Percentiles rank a stretch among this genome's conserved stretches.
Evolutionary conservation across 768 basidiomycete genomes (phyloP).

Genomic region (Boletus pseudo-olivaceus): DNA sequence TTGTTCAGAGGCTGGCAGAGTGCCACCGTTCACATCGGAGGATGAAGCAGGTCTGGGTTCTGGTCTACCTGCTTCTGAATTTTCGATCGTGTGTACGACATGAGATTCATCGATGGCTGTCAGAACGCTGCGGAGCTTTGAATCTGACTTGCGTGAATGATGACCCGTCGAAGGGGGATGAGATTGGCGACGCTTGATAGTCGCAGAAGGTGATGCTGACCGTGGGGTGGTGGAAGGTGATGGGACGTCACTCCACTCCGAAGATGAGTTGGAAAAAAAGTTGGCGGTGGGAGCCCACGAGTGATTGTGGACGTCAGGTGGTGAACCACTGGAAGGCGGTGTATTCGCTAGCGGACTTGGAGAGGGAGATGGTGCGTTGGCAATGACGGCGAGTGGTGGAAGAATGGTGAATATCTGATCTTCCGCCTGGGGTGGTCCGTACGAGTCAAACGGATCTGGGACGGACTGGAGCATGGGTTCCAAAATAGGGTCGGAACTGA

Average conservation of each 20-base stretch:
- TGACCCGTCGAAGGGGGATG: slow-evolving; percentile 40
- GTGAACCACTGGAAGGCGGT: slow-evolving; percentile 37
- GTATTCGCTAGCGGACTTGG: slow-evolving; percentile 54
- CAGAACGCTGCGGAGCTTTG: slow-evolving; percentile 71
- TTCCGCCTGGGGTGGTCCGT: slow-evolving; percentile 82
- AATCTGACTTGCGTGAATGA: slow-evolving; percentile 52
- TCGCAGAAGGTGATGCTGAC: slow-evolving; percentile 48
- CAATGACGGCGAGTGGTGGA: slow-evolving; percentile 75
- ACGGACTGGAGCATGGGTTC: slow-evolving; percentile 88
- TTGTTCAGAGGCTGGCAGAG: slow-evolving; percentile 21
- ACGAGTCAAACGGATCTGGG: slow-evolving; percentile 91
- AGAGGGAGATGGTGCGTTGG: slow-evolving; percentile 58
- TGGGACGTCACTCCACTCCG: slow-evolving; percentile 52
- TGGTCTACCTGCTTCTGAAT: slow-evolving; percentile 12
- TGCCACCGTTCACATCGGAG: slow-evolving; percentile 28
- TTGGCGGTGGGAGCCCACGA: slow-evolving; percentile 52
- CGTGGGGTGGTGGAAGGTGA: slow-evolving; percentile 43
- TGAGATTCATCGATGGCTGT: slow-evolving; percentile 65
- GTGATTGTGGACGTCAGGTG: slow-evolving; percentile 31
- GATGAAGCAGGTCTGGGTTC: slow-evolving; percentile 25
- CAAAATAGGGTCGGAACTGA: slow-evolving; percentile 80
- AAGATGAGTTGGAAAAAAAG: slow-evolving; percentile 47
- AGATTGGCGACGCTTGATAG: slow-evolving; percentile 47
- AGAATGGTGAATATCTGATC: slow-evolving; percentile 93
- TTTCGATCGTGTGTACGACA: slow-evolving; percentile 32